Evolutionary conservation across 495 filamentous ascomycete genomes (phyloP), one percentile per base, ranked within the genome.

Genomic region (Aspergillus nanangensis): DNA sequence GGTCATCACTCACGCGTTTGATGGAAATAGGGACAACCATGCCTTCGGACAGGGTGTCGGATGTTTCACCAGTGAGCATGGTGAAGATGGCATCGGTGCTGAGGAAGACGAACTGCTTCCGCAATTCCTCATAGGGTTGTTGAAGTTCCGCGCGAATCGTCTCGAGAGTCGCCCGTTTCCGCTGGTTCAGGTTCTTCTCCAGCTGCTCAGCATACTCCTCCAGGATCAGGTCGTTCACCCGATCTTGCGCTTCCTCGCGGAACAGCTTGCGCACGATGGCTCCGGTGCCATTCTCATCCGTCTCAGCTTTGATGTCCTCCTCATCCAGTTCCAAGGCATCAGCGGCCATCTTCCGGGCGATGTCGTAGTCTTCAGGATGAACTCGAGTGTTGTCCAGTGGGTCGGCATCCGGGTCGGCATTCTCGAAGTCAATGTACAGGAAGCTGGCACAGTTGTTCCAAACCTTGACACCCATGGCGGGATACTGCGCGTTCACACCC

Each of bases 361-460:
- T 78, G 41, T 98, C 93, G 62, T 98, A 98, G 61, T 97, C 93
- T 75, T 97, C 93, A 5, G 93, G 93, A 58, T 98, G 93, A 13
- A 97, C 88, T 63, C 93, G 81, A 21, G 93, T 97, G 60, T 94
- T 95, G 63, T 98, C 93, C 5, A 98, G 76, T 22, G 93, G 94
- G 58, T 98, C 94, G 0, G 89, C 47, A 50, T 86, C 79, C 1
- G 82, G 75, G 27, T 90, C 88, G 5, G 82, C 78, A 33, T 78
- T 76, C 56, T 95, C 90, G 53, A 86, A 95, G 32, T 89, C 83
- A 47, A 98, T 86, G 56, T 79, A 91, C 8, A 97, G 70, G 67
- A 96, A 97, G 66, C 91, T 96, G 27, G 94, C 90, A 51, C 88
- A 94, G 57, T 98, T 98, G 63, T 88, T 88, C 84, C 90, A 98